Percentiles rank a stretch among this genome's conserved stretches.
Evolutionary conservation across 2,329 filamentous ascomycete genomes (phyloP).

Genomic region (Nemania abortiva): DNA sequence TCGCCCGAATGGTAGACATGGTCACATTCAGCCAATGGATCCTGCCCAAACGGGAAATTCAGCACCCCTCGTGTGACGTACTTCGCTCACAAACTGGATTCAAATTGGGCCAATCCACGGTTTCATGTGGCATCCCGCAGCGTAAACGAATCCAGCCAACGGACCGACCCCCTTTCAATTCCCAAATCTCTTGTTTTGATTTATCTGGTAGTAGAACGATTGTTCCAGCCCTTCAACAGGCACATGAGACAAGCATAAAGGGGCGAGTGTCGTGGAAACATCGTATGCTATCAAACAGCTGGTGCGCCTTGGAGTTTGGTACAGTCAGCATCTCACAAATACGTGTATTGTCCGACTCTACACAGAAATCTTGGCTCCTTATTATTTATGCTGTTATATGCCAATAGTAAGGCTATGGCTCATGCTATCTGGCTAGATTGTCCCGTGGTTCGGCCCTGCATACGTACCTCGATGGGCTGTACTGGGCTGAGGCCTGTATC

Average conservation of each 20-base stretch:
- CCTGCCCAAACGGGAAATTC: constrained; percentile 20
- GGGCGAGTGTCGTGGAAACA: constrained; percentile 1
- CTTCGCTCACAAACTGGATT: constrained; percentile 14
- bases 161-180: constrained; percentile 12
- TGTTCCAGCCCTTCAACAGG: not conserved
- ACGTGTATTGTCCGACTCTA: not conserved
- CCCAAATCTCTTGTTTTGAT: constrained; percentile 18
- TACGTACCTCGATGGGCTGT: constrained; percentile 22
- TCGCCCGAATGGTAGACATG: not conserved
- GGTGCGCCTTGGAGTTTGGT: not conserved
- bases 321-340: constrained; percentile 32
- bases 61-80: constrained; percentile 34
- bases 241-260: constrained; percentile 20
- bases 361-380: not conserved
- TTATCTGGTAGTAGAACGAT: not conserved
- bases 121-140: constrained; percentile 35
- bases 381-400: constrained; percentile 3
- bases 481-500: constrained; percentile 17
- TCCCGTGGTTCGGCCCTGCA: constrained; percentile 8
- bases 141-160: constrained; percentile 6
- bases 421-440: constrained; percentile 10
- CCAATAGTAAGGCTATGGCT: constrained; percentile 4
- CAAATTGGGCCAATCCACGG: constrained; percentile 22
- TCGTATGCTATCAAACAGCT: constrained; percentile 20
- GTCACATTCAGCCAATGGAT: constrained; percentile 17